Evolutionary conservation across 1,284 basidiomycete species (phyloP), one percentile per base, ranked within the genome.

Genomic region (Mrakiaceae sp.): DNA sequence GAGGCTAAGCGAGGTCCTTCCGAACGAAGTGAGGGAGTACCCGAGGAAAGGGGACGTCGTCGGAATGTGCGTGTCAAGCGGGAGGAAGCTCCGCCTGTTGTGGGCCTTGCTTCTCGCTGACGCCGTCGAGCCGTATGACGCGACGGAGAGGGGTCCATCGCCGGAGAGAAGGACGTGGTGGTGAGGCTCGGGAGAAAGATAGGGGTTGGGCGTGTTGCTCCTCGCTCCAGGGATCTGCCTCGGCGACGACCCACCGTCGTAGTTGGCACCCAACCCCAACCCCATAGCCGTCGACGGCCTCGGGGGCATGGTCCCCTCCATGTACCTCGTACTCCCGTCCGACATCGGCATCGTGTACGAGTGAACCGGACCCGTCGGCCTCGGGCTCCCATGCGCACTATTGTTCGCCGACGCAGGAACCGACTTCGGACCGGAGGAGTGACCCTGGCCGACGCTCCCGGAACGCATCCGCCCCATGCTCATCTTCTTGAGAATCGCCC

Each of bases 401-500:
- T 61, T 58, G 14, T 27, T n/a, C 52, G 65, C 54, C 47, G 55
- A 60, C 4, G 55, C 46, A 51, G 63, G 65, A 9, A 53, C 12
- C 8, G 62, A 62, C 1, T 14, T 43, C 11, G 61, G 40, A 5
- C 57, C 61, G 58, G 4, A 48, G 16, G 2, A 47, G 11, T 8
- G 50, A 54, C 3, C 61, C 61, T 2, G 42, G 14, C 12, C 47
- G 27, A 27, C 61, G 16, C 56, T 60, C 3, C 57, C 61, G 43
- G 67, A 66, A 39, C 72, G 64, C 67, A 78, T 86, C 75, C 87
- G 88, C 39, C 89, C 87, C 88, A 93, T 92, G 9, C 90, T 93
- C 88, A 96, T 93, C 78, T 96, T 96, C 78, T 92, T 90, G 67
- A 96, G 79, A 78, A 96, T 57, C 4, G 55, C 94, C 3, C 92